Conservation (phyloP, 192 early-diverging fungal species). For the Podila verticillata region DNA sequence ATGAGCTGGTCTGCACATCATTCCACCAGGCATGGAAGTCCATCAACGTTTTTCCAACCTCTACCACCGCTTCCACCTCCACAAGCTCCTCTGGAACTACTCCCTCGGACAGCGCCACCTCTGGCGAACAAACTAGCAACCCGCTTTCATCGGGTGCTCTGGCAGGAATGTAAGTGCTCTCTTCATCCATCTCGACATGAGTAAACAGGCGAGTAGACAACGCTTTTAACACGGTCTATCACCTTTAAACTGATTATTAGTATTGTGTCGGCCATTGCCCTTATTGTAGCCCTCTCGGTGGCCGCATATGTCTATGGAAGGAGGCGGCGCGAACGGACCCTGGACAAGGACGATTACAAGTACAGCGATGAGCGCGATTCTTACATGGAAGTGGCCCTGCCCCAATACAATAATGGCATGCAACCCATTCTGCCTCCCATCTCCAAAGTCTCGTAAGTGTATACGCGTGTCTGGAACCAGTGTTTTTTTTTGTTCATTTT, state of each 20-base stretch:
- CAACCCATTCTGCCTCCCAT: constrained; percentile 34
- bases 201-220: too few species aligned
- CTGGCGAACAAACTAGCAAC: background rate
- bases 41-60: constrained; percentile 17
- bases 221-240: too few species aligned
- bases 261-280: constrained; percentile 33
- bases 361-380: constrained; percentile 25
- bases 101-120: background rate
- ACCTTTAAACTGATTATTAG: too few species aligned
- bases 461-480: background rate
- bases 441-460: constrained; percentile 34
- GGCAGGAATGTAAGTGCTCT: constrained; percentile 25
- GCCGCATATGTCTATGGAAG: constrained; percentile 33
- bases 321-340: constrained; percentile 17
- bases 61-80: constrained; percentile 9
- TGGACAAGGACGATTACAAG: constrained; percentile 19
- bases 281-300: constrained; percentile 37
- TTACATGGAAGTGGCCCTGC: constrained; percentile 27
- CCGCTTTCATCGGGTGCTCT: constrained; percentile 31
- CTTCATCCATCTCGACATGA: background rate
- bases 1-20: constrained; percentile 30
- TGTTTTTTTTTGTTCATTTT: background rate
- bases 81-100: background rate
- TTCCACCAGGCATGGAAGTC: constrained; percentile 22
- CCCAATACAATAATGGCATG: constrained; percentile 43